phyloP scores from a whole-genome alignment of 805 yeast genomes.

The Barnettozyma sucrosica region DNA sequence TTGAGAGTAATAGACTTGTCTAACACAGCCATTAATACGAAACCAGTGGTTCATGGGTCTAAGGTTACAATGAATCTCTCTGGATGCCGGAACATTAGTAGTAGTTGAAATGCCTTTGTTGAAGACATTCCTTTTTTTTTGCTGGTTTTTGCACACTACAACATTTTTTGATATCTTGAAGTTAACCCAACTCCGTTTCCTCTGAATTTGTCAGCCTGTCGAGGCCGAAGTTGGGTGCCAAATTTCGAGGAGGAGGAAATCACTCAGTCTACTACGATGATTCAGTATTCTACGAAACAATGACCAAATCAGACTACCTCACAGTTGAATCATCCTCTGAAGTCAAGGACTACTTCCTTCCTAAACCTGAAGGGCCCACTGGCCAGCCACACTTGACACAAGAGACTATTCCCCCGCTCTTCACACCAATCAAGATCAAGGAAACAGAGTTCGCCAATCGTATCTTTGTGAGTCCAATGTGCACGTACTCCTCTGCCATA shows the following conservation, averaged over 20 bases:
- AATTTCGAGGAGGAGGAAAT: no score
- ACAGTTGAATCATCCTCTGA: constrained; percentile 4
- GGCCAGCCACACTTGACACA: constrained; percentile 1
- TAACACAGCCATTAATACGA: background rate
- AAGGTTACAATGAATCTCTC: background rate
- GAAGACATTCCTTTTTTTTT: background rate
- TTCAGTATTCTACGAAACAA: background rate
- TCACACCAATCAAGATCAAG: constrained; percentile 19
- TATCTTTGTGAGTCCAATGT: constrained; percentile 53
- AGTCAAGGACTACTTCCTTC: constrained; percentile 5
- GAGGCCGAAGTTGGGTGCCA: no score
- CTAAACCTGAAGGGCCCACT: constrained; percentile 1
- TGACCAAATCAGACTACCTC: constrained; percentile 1
- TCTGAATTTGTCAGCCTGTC: background rate
- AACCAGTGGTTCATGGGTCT: background rate
- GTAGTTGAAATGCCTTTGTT: background rate
- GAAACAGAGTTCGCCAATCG: constrained; percentile 37
- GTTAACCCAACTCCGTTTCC: no score
- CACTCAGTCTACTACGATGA: background rate
- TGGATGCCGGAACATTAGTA: background rate
- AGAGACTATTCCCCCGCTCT: constrained; percentile 15
- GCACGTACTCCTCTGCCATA: constrained; percentile 39
- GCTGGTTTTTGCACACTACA: background rate
- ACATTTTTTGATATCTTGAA: background rate
- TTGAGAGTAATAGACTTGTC: background rate